Conservation (phyloP, 1,284 basidiomycete species). For the Neonothopanus nambi region DNA sequence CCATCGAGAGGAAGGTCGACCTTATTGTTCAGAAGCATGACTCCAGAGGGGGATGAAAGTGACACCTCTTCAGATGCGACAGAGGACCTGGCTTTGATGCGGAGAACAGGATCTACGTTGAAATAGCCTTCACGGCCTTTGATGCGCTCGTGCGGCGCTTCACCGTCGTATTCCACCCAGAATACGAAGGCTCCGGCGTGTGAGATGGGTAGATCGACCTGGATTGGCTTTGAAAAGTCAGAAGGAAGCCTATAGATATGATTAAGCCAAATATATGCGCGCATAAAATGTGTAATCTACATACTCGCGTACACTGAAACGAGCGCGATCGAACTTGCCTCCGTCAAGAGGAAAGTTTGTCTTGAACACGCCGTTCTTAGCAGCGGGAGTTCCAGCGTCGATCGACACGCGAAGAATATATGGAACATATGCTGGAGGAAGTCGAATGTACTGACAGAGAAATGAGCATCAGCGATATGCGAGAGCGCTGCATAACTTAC, state of each 20-base stretch:
- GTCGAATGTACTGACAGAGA: constrained; percentile 79
- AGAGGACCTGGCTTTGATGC: constrained; percentile 65
- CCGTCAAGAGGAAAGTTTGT: constrained; percentile 95
- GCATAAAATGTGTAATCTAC: constrained; percentile 28
- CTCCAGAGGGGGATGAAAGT: constrained; percentile 49
- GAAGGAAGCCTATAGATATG: constrained; percentile 62
- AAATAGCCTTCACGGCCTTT: constrained; percentile 90
- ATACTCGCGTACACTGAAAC: constrained; percentile 78
- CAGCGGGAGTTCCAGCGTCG: constrained; percentile 85
- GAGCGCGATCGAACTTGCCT: constrained; percentile 77
- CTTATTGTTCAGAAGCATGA: constrained; percentile 45
- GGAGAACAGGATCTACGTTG: constrained; percentile 90
- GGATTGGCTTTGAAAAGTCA: constrained; percentile 85
- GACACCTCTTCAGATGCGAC: constrained; percentile 64
- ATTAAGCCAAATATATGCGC: constrained; percentile 23
- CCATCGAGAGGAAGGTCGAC: constrained; percentile 82
- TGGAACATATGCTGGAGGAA: constrained; percentile 86
- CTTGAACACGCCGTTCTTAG: constrained; percentile 87
- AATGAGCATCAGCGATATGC: constrained; percentile 18
- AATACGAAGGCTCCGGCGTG: constrained; percentile 94
- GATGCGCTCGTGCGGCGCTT: constrained; percentile 54
- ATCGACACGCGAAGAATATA: constrained; percentile 89
- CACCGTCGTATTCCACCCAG: constrained; percentile 87
- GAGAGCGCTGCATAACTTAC: constrained; percentile 47
- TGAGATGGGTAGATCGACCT: constrained; percentile 91